Base-by-base conservation (phyloP, 2,329 filamentous ascomycete genomes). In the Aspergillus neotritici region DNA sequence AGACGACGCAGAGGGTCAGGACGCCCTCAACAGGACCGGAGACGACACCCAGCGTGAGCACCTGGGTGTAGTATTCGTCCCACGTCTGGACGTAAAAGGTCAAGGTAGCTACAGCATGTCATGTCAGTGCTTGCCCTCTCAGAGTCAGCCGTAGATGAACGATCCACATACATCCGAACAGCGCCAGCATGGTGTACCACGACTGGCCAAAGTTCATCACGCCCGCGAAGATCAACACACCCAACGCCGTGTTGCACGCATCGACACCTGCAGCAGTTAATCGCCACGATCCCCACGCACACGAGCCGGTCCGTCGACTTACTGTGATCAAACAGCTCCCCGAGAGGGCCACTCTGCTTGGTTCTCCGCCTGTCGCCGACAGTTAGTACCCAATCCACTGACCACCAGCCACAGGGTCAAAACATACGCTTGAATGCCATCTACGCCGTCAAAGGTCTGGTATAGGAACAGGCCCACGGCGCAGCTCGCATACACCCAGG, bases 81-180 rank as follows among this genome's bases (percentile, higher is more conserved):
- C 93, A 98, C 29, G 93, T 97, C 66, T 97, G 93, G 33, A 97
- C 85, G 67, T 97, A 97, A 68, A 98, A 98, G n/a, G 93, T 96
- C 57, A 94, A 75, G 46, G 91, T 80, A 5, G 86, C 84, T 88
- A 41, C 13, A 28, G 29, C 10, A 34, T 16, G 38, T 55, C 35
- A 57, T 43, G 32, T 2, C 12, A 11, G 15, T 15, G 7, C 4
- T 29, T 31, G 13, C n/a, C n/a, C 12, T n/a, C 6, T 28, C 34
- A 15, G 9, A 21, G 16, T n/a, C 31, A 14, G n/a, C 12, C 10
- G 15, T 39, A 21, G 2, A 37, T 40, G 25, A 32, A 17, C 28
- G 5, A n/a, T 17, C 13, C 29, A 68, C 80, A 50, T 72, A 88
- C 86, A 84, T 55, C 84, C 87, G 69, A 94, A 95, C 12, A 96